A percentile compares a stretch with the other conserved stretches of the same genome.
These are phyloP conservation scores for Sphagnum magellanicum DNA, from an alignment of 228 moss, liverwort and hornwort species.

Conservation along the genomic window DNA sequence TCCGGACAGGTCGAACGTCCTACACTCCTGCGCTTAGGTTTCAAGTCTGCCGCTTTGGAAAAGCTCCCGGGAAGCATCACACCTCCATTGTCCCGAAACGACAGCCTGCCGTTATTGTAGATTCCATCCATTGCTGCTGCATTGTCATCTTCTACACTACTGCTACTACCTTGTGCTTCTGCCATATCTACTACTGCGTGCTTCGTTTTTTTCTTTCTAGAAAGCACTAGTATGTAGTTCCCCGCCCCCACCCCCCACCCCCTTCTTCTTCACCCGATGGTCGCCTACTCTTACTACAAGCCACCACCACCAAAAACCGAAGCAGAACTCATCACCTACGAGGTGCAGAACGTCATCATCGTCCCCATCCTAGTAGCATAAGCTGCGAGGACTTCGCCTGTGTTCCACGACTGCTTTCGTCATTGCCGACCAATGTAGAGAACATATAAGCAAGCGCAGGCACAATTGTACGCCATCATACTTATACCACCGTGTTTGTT, in stretches of 20 bases:
- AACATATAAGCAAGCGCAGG: too few relatives aligned
- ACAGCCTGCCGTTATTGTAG: slow-evolving; percentile 64
- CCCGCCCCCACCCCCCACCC: slow-evolving; percentile 11
- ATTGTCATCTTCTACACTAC: slow-evolving; percentile 79
- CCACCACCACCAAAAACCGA: too few relatives aligned
- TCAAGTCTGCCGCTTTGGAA: slow-evolving; percentile 57
- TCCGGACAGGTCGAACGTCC: slow-evolving; percentile 51
- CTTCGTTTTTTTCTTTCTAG: neutral
- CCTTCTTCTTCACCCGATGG: slow-evolving; percentile 5
- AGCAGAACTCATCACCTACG: too few relatives aligned
- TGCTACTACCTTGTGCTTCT: slow-evolving; percentile 20
- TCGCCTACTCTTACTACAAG: neutral
- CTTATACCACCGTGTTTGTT: too few relatives aligned
- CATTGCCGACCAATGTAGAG: too few relatives aligned
- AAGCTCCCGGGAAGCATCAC: slow-evolving; percentile 34
- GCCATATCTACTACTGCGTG: slow-evolving; percentile 29
- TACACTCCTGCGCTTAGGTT: slow-evolving; percentile 63
- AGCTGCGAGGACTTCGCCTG: too few relatives aligned
- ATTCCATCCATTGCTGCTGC: slow-evolving; percentile 54
- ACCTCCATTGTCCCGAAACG: slow-evolving; percentile 36
- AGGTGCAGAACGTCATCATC: too few relatives aligned
- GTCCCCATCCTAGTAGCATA: too few relatives aligned
- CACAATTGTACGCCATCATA: too few relatives aligned
- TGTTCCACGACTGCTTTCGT: too few relatives aligned
- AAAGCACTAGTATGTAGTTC: slow-evolving; percentile 3